Base-by-base conservation (phyloP, 2,329 filamentous ascomycete genomes). In the Fusarium sp. region DNA sequence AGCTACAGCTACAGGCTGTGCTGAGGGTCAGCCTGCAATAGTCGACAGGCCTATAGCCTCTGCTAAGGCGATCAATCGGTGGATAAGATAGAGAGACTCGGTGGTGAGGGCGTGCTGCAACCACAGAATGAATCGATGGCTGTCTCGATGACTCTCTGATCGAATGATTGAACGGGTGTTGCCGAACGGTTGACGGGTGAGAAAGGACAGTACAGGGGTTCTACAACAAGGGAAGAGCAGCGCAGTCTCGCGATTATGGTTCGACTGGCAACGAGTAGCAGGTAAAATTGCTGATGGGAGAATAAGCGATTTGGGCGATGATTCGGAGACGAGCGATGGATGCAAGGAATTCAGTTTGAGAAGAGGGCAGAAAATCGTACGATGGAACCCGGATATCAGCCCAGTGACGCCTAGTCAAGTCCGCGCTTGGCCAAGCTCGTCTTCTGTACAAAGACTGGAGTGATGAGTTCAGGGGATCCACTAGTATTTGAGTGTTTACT, bases 301-400 rank as follows among this genome's bases (percentile, higher is more conserved):
- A 67, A 49, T 56, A 43, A 32, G 47, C 65, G 60, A 68, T 43
- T 74, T 73, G 76, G 74, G 65, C 40, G 73, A 72, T 71, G 50
- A 61, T 66, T 68, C 56, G 73, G 64, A 71, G 66, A 37, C 66
- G 42, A 73, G 72, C 69, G 72, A 75, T 67, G 60, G 58, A 63
- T 77, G 75, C 75, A 78, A 77, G 76, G 73, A 77, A 76, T 75
- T 78, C 75, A 63, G 68, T 67, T 72, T 78, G 76, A 71, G 73
- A 72, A 75, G 73, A 75, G 64, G 69, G 72, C 56, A 60, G 56
- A 68, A 72, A 78, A 80, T 80, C 79, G 79, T 80, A 80, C 77
- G 78, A 80, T 79, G 74, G 74, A 72, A 72, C 72, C 68, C 58
- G 65, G 70, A 74, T 71, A 79, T 79, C 77, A 79, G 78, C 70